phyloP scores from a whole-genome alignment of 1,284 basidiomycete species.

The Porodaedalea pini region DNA sequence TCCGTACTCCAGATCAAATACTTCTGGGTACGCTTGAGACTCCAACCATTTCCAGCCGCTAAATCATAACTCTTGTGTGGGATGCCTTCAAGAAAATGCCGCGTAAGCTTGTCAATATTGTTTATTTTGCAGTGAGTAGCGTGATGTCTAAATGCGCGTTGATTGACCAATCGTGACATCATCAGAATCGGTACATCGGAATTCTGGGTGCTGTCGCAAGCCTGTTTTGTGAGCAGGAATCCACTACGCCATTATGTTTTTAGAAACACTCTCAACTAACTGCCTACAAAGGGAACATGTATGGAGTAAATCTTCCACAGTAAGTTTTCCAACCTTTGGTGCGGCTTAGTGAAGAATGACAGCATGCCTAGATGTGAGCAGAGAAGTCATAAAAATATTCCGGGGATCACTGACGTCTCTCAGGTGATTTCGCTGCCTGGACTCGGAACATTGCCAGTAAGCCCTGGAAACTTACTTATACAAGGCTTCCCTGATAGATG shows the following conservation, averaged over 20 bases:
- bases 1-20: neutral
- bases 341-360: neutral
- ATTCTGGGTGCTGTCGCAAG: neutral
- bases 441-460: neutral
- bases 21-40: conserved; percentile 1
- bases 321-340: neutral
- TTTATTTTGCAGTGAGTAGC: conserved; percentile 8
- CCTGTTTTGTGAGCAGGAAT: neutral
- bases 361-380: neutral
- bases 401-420: neutral
- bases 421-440: neutral
- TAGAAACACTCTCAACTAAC: neutral
- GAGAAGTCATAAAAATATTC: neutral
- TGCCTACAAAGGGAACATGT: neutral
- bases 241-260: neutral
- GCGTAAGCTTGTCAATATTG: neutral
- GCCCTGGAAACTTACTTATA: neutral
- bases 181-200: neutral
- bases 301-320: neutral
- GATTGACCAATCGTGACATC: neutral
- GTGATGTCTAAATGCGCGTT: neutral
- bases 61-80: neutral
- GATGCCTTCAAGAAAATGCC: neutral
- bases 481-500: neutral
- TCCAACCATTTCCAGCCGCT: neutral